A percentile compares a stretch with the other conserved stretches of the same genome.
Conservation (phyloP, 352 stramenopile species). For the Globisporangium irregulare region DNA sequence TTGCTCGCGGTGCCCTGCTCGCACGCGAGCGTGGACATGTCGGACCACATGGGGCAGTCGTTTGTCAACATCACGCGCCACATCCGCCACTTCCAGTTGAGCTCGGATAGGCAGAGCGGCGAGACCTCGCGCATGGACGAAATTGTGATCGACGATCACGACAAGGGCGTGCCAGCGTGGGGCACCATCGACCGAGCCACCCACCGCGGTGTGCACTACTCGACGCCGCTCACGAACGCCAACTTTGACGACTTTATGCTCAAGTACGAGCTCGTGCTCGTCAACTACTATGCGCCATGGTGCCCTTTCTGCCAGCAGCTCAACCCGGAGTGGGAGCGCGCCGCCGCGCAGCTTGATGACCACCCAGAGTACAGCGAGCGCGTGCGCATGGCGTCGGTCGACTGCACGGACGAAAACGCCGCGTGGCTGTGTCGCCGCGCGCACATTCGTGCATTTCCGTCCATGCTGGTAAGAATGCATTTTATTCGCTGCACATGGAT, state of each 20-base stretch:
- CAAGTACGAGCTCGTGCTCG: conserved; percentile 83
- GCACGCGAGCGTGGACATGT: conserved; percentile 71
- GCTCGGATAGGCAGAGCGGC: conserved; percentile 25
- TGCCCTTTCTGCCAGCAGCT: conserved; percentile 75
- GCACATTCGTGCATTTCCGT: conserved; percentile 77
- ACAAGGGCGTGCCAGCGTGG: conserved; percentile 62
- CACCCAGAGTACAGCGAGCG: conserved; percentile 80
- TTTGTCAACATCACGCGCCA: conserved; percentile 81
- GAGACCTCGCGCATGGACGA: conserved; percentile 55
- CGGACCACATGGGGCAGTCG: conserved; percentile 75
- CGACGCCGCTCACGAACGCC: conserved; percentile 53
- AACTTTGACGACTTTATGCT: conserved; percentile 79
- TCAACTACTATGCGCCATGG: conserved; percentile 86
- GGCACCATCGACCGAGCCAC: conserved; percentile 50
- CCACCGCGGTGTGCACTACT: conserved; percentile 65
- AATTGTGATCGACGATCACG: conserved; percentile 64
- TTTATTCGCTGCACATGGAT: background rate
- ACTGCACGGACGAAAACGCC: conserved; percentile 70
- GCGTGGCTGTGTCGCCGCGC: conserved; percentile 64
- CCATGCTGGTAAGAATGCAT: conserved; percentile 45
- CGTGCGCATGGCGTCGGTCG: conserved; percentile 75
- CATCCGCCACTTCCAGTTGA: conserved; percentile 72
- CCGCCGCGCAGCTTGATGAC: conserved; percentile 61
- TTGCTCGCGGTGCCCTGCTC: conserved; percentile 68
- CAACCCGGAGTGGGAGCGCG: conserved; percentile 75